A percentile compares a stretch with the other conserved stretches of the same genome.
Conservation (phyloP, 148 eudicot species). For the Hydrangea macrophylla region DNA sequence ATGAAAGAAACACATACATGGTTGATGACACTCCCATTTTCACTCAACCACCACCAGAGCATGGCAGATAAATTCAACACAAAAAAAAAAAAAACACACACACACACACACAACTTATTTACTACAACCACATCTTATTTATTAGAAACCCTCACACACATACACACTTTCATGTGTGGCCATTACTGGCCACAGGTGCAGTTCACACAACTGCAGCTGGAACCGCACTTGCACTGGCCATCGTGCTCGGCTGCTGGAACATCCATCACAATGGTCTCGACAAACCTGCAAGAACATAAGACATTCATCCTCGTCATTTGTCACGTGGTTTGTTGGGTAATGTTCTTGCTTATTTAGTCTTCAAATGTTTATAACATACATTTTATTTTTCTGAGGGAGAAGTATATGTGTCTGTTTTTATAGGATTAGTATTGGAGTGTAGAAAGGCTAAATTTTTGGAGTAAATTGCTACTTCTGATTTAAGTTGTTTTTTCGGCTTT, state of each 20-base stretch:
- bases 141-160: background rate
- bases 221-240: slow-evolving; percentile 70
- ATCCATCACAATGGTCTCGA: slow-evolving; percentile 29
- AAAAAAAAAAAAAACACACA: background rate
- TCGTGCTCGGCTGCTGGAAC: slow-evolving; percentile 47
- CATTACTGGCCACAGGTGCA: slow-evolving; percentile 60
- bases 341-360: background rate
- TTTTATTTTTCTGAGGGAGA: background rate
- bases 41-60: background rate
- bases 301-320: background rate
- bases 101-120: slow-evolving; percentile 14
- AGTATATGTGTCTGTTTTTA: too few relatives aligned
- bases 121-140: slow-evolving; percentile 11
- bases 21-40: background rate
- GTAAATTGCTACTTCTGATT: too few relatives aligned
- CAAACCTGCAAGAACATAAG: slow-evolving; percentile 30
- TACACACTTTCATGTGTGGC: background rate
- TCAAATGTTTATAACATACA: background rate
- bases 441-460: too few relatives aligned
- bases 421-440: too few relatives aligned
- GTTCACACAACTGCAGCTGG: slow-evolving; percentile 46
- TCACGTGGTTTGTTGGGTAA: background rate
- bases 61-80: too few relatives aligned
- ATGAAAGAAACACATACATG: background rate
- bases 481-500: too few relatives aligned